phyloP scores from a whole-genome alignment of 352 stramenopile species.

The Globisporangium nagaii region DNA sequence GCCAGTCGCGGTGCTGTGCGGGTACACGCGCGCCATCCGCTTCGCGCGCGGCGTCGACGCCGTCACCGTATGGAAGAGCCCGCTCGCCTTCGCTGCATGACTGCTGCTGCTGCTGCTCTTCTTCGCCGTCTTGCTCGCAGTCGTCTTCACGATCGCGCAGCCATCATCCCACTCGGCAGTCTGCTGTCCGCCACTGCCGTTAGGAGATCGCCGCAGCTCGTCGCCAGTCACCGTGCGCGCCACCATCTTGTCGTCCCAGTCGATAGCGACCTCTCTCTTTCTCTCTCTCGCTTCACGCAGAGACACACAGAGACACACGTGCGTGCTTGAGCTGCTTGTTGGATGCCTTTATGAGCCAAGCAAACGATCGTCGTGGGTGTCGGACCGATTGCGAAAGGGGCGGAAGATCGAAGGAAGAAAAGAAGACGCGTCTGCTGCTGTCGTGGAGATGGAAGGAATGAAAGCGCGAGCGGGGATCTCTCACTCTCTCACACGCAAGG shows the following conservation, averaged over 20 bases:
- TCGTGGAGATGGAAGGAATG: no score
- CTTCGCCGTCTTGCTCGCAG: neutral
- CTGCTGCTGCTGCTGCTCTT: neutral
- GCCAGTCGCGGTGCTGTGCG: constrained; percentile 5
- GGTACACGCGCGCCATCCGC: constrained; percentile 22
- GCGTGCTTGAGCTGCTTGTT: no score
- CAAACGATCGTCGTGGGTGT: no score
- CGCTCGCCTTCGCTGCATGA: neutral
- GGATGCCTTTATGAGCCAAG: no score
- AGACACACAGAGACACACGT: no score
- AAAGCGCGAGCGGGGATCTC: no score
- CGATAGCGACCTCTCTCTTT: no score
- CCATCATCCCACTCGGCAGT: constrained; percentile 1
- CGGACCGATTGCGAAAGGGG: no score
- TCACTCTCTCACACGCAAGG: no score
- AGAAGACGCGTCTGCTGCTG: no score
- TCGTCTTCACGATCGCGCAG: neutral
- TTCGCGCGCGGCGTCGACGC: constrained; percentile 44
- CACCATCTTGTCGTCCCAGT: constrained; percentile 13
- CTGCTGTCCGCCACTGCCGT: constrained; percentile 1
- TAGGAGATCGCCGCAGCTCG: neutral
- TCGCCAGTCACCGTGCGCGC: neutral
- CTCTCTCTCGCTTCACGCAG: no score
- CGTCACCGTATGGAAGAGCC: constrained; percentile 49
- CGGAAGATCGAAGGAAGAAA: no score